Conservation (phyloP, 257 asterid genomes). For the Galeopsis tetrahit region DNA sequence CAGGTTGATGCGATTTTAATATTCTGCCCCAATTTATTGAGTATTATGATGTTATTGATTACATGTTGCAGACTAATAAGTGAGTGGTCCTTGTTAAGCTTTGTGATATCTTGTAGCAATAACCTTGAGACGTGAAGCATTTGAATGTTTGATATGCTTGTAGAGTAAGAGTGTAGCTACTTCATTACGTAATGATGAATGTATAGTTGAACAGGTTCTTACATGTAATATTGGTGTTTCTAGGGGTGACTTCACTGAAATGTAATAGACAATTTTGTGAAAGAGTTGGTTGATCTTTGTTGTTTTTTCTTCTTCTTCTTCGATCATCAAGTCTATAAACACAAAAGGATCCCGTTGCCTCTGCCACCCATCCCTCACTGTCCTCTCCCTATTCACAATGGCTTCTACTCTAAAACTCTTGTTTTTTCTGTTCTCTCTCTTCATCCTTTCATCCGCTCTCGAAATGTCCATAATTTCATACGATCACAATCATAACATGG, state of each 20-base stretch:
- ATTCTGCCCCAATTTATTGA: conserved; percentile 6
- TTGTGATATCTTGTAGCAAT: conserved; percentile 16
- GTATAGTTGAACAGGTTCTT: conserved; percentile 15
- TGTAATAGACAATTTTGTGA: not conserved
- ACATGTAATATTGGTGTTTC: conserved; percentile 11
- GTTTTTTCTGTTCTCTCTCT: conserved; percentile 36
- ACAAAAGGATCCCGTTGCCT: not conserved
- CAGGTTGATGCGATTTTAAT: conserved; percentile 7
- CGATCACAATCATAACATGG: conserved; percentile 41
- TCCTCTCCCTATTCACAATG: conserved; percentile 41
- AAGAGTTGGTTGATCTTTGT: conserved; percentile 18
- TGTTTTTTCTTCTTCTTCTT: conserved; percentile 18
- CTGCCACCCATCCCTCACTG: not conserved
- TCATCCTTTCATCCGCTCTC: conserved; percentile 54
- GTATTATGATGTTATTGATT: not conserved
- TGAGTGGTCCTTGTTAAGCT: conserved; percentile 24
- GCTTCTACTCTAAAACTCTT: conserved; percentile 41
- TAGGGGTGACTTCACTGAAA: conserved; percentile 12
- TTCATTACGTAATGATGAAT: not conserved
- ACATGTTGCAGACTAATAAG: not conserved
- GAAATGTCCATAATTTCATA: conserved; percentile 80
- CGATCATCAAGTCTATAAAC: not conserved
- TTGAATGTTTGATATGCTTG: not conserved
- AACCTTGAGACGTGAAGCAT: not conserved
- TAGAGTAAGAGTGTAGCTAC: not conserved